Percentiles rank a stretch among this genome's conserved stretches.
These are phyloP conservation scores for Liquidambar formosana DNA, from an alignment of 164 flowering plant genomes.

Conservation along the genomic window DNA sequence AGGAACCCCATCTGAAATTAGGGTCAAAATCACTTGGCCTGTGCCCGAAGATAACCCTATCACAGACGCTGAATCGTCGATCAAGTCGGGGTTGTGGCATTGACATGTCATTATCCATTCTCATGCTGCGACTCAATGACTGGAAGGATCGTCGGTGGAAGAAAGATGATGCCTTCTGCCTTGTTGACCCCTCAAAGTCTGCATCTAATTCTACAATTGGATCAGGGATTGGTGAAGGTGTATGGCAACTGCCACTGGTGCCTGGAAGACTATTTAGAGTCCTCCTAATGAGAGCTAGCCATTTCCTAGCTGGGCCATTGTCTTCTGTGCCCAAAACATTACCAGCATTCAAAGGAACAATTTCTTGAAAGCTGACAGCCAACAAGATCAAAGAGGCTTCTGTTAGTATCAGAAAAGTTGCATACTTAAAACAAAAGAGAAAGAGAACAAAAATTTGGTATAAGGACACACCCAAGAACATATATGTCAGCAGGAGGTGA, in stretches of 20 bases:
- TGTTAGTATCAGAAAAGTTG: background rate
- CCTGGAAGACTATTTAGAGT: conserved; percentile 85
- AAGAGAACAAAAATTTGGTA: background rate
- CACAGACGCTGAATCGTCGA: conserved; percentile 66
- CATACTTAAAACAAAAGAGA: background rate
- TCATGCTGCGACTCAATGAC: conserved; percentile 64
- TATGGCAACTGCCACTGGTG: conserved; percentile 48
- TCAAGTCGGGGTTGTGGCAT: conserved; percentile 54
- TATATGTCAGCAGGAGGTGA: conserved; percentile 98
- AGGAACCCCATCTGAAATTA: conserved; percentile 52
- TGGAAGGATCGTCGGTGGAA: conserved; percentile 69
- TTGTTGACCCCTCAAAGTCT: conserved; percentile 84
- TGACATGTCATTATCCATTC: conserved; percentile 47
- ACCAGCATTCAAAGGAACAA: conserved; percentile 96
- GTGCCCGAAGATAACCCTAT: conserved; percentile 50
- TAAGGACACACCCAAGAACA: conserved; percentile 79
- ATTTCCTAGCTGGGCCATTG: conserved; percentile 86
- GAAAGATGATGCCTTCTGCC: conserved; percentile 64
- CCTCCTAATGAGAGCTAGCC: conserved; percentile 75
- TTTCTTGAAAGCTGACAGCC: conserved; percentile 84
- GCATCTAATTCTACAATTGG: conserved; percentile 81
- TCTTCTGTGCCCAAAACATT: conserved; percentile 95
- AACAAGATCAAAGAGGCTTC: conserved; percentile 11
- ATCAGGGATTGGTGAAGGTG: conserved; percentile 85
- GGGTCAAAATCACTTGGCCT: conserved; percentile 56